A percentile compares a stretch with the other conserved stretches of the same genome.
Evolutionary conservation across 169 alveolate genomes (phyloP).

Genomic region (Cryptosporidium sp.): DNA sequence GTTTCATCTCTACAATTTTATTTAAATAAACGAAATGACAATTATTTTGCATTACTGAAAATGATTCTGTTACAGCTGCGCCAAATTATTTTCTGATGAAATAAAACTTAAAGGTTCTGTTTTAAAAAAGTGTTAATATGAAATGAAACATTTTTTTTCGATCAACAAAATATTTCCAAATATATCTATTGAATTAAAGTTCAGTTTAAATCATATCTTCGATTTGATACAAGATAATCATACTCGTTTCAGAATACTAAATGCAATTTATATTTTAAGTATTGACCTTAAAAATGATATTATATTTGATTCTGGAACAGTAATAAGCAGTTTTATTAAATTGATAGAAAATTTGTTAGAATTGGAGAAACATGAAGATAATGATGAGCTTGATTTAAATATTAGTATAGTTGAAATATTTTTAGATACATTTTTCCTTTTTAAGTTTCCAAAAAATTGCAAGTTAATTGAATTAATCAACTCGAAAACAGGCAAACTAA

Average conservation of each 20-base stretch:
- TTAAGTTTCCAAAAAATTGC: slow-evolving; percentile 20
- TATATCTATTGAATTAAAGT: slow-evolving; percentile 30
- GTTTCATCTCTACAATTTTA: too few relatives aligned
- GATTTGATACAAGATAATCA: slow-evolving; percentile 13
- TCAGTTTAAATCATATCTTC: slow-evolving; percentile 30
- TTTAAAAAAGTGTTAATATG: not conserved
- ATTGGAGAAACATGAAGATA: not conserved
- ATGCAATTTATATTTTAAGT: slow-evolving; percentile 9
- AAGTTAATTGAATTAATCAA: slow-evolving; percentile 11
- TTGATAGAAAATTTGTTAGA: not conserved
- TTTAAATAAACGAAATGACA: too few relatives aligned
- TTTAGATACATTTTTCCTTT: slow-evolving; percentile 36
- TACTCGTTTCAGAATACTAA: slow-evolving; percentile 7
- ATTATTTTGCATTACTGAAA: too few relatives aligned
- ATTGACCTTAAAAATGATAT: not conserved
- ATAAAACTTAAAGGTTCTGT: not conserved
- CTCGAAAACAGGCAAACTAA: not conserved
- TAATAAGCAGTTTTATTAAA: not conserved
- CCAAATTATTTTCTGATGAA: not conserved
- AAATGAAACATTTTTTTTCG: slow-evolving; percentile 57
- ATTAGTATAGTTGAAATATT: not conserved
- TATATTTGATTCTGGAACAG: not conserved
- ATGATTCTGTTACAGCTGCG: not conserved
- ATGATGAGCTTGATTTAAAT: not conserved
- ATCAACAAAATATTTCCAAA: slow-evolving; percentile 51